A percentile compares a stretch with the other conserved stretches of the same genome.
Conservation (phyloP, 2,329 filamentous ascomycete genomes). For the Coniosporium tulheliwenetii region DNA sequence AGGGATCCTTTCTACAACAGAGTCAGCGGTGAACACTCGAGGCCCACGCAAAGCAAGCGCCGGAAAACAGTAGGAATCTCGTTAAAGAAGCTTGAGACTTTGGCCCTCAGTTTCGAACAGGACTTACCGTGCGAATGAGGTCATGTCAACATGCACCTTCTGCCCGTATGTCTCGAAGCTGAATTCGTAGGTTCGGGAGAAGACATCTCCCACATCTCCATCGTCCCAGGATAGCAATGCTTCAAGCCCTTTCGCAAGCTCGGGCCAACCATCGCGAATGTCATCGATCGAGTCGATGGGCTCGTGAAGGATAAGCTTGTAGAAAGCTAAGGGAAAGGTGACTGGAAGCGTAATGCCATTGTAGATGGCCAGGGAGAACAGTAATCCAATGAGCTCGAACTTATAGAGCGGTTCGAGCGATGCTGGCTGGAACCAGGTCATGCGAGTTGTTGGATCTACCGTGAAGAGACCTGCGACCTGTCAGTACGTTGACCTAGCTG, state of each 20-base stretch:
- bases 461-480: slow-evolving; percentile 48
- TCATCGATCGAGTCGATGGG: slow-evolving; percentile 54
- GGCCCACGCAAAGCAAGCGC: too few relatives aligned
- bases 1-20: background rate
- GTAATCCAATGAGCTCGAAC: slow-evolving; percentile 72
- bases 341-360: slow-evolving; percentile 86
- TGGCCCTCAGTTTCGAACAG: too few relatives aligned
- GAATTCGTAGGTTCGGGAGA: slow-evolving; percentile 76
- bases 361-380: slow-evolving; percentile 83
- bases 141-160: slow-evolving; percentile 39
- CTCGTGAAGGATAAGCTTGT: slow-evolving; percentile 59
- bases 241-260: slow-evolving; percentile 58
- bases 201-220: slow-evolving; percentile 66
- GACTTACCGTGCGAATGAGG: background rate
- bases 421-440: slow-evolving; percentile 78
- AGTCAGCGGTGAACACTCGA: too few relatives aligned
- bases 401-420: slow-evolving; percentile 76
- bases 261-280: slow-evolving; percentile 78
- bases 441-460: slow-evolving; percentile 56
- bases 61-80: too few relatives aligned
- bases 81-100: too few relatives aligned
- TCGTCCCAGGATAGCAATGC: slow-evolving; percentile 65
- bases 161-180: slow-evolving; percentile 45
- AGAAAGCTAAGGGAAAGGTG: slow-evolving; percentile 74
- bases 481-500: background rate